Evolutionary conservation across 2,329 filamentous ascomycete species (phyloP).

Genomic region (Hirsutella minnesotensis): DNA sequence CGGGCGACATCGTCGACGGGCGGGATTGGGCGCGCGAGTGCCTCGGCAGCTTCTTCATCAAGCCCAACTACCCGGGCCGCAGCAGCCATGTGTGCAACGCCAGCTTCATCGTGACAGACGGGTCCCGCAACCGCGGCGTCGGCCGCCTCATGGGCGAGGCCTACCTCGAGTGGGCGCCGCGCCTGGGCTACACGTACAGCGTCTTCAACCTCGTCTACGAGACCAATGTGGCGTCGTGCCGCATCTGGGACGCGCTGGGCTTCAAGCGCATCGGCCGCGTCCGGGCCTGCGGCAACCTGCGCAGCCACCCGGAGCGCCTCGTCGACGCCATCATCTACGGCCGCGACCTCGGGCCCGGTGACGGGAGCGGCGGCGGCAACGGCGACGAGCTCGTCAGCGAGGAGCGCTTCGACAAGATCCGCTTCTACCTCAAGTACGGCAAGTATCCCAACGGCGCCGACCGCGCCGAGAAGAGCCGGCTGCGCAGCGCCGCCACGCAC

Average conservation of each 20-base stretch:
- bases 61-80: slow-evolving; percentile 83
- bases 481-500: slow-evolving; percentile 87
- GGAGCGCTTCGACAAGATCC: slow-evolving; percentile 97
- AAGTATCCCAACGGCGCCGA: slow-evolving; percentile 91
- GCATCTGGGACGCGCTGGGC: slow-evolving; percentile 83
- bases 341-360: slow-evolving; percentile 54
- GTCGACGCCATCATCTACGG: slow-evolving; percentile 74
- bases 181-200: slow-evolving; percentile 79
- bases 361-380: slow-evolving; percentile 46
- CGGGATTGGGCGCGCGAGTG: slow-evolving; percentile 72
- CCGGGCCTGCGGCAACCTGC: slow-evolving; percentile 57
- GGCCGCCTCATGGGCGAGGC: slow-evolving; percentile 66
- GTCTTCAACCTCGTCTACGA: slow-evolving; percentile 94
- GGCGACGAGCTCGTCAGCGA: slow-evolving; percentile 79
- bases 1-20: slow-evolving; percentile 44
- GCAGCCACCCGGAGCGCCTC: slow-evolving; percentile 54
- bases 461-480: slow-evolving; percentile 86
- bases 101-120: slow-evolving; percentile 64
- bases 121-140: slow-evolving; percentile 60
- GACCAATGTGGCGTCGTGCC: slow-evolving; percentile 80
- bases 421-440: slow-evolving; percentile 89
- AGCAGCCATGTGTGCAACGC: slow-evolving; percentile 89
- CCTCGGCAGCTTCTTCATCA: slow-evolving; percentile 85
- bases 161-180: slow-evolving; percentile 67
- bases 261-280: slow-evolving; percentile 88